Evolutionary conservation across 805 yeast species (phyloP), one percentile per base, ranked within the genome.

Genomic region (Kazachstania bromeliacearum): DNA sequence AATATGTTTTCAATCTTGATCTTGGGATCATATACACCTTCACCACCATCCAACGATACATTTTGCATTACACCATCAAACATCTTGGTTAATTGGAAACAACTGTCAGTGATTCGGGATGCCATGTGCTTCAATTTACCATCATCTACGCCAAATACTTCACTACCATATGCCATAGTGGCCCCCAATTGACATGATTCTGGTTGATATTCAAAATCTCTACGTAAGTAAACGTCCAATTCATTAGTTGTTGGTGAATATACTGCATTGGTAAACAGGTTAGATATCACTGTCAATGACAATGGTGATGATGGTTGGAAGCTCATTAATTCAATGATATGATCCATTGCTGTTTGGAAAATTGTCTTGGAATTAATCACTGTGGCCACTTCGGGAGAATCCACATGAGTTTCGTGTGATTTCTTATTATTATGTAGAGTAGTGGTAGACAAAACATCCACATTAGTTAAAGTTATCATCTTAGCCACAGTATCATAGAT

Each of bases 161-260:
- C 20, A 25, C 44, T 37, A 2, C 72, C 73, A 18, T 73, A 47
- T 0, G 71, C 71, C 46, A 68, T 59, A 66, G 70, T 71, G 2
- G 77, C 73, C 12, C 77, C 79, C 4, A 71, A 57, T 38, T 68
- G 71, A 45, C 81, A 75, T 5, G 70, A 51, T 32, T 71, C 54
- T 41, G 71, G 75, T 20, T 67, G 58, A 25, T 30, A 42, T 39
- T 67, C 70, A 31, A 59, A 43, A 15, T 57, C 51, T 34, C 59
- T 56, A 23, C 49, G 38, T 28, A 55, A 33, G 23, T 49, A 43
- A 8, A 55, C 47, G 15, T 43, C 35, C 5, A 49, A 32, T 31
- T 48, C 54, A 31, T 55, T 50, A 13, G 44, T 44, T 2, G 53
- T 42, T 10, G 55, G 51, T 10, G 46, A 43, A 28, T 38, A 44